These are phyloP conservation scores for Talaromyces islandicus DNA, from an alignment of 2,329 filamentous ascomycete species.

Conservation along the genomic window DNA sequence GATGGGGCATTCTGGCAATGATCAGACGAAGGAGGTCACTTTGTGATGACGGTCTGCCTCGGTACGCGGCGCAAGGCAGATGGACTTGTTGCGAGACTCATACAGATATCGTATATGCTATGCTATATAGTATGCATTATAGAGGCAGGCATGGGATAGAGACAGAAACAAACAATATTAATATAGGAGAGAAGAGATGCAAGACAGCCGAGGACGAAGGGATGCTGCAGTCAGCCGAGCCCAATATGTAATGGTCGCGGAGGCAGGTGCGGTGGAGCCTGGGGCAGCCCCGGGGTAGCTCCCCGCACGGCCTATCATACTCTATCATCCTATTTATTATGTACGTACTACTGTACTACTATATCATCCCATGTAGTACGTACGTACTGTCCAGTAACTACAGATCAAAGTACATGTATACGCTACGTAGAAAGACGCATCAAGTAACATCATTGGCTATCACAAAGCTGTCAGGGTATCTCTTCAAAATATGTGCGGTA, in stretches of 20 bases:
- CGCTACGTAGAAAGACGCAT: no score
- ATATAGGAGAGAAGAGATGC: neutral
- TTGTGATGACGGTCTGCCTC: neutral
- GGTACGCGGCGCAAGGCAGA: no score
- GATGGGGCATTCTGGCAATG: slow-evolving; percentile 18
- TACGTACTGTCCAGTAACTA: no score
- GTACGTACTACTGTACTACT: no score
- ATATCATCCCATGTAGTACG: no score
- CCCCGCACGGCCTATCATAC: neutral
- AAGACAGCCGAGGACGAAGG: neutral
- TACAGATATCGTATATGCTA: neutral
- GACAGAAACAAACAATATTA: no score
- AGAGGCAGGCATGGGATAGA: neutral
- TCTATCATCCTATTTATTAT: no score
- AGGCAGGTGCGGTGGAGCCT: neutral
- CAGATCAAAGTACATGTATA: no score
- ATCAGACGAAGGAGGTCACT: neutral
- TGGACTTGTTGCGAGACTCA: neutral
- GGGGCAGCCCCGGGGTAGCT: neutral
- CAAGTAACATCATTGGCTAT: slow-evolving; percentile 1
- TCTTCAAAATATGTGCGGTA: slow-evolving; percentile 8
- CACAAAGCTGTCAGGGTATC: slow-evolving; percentile 6
- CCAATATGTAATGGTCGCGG: neutral
- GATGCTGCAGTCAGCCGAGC: neutral
- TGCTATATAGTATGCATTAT: neutral